A percentile compares a stretch with the other conserved stretches of the same genome.
Conservation (phyloP, 495 filamentous ascomycete genomes). For the Stereocaulon alpinum region DNA sequence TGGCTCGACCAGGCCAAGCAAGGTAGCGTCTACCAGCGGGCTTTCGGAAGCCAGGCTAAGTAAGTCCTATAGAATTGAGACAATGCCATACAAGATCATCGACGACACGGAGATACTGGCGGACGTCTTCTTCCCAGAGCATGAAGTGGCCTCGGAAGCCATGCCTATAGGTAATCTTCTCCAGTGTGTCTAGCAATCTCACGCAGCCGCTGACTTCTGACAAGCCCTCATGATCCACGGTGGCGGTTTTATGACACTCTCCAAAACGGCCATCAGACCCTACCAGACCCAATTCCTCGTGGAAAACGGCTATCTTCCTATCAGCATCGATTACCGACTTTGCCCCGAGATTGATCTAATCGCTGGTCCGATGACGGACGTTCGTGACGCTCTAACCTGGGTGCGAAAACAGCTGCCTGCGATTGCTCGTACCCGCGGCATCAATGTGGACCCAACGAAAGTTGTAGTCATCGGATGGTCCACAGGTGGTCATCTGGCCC, state of each 20-base stretch:
- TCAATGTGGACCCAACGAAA: constrained; percentile 30
- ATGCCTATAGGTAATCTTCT: constrained; percentile 19
- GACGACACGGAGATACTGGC: constrained; percentile 26
- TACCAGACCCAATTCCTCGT: constrained; percentile 34
- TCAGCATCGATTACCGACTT: constrained; percentile 46
- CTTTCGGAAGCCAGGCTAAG: background rate
- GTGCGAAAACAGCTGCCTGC: constrained; percentile 31
- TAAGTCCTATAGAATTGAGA: constrained; percentile 21
- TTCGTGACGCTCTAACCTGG: constrained; percentile 39
- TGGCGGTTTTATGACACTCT: constrained; percentile 38
- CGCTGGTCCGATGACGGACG: constrained; percentile 43
- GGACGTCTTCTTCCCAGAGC: constrained; percentile 31
- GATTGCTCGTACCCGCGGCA: constrained; percentile 31
- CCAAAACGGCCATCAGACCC: constrained; percentile 34
- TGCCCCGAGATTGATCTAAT: constrained; percentile 41
- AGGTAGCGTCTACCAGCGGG: background rate
- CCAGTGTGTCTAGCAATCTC: background rate
- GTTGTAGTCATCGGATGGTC: constrained; percentile 49
- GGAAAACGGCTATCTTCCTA: constrained; percentile 36
- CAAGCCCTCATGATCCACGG: constrained; percentile 43
- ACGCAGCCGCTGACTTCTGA: background rate
- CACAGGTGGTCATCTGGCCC: constrained; percentile 39
- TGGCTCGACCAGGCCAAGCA: constrained; percentile 14
- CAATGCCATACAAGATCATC: constrained; percentile 29
- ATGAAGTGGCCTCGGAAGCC: background rate